phyloP scores from a whole-genome alignment of 768 basidiomycete species.

The Pisolithus sp. region DNA sequence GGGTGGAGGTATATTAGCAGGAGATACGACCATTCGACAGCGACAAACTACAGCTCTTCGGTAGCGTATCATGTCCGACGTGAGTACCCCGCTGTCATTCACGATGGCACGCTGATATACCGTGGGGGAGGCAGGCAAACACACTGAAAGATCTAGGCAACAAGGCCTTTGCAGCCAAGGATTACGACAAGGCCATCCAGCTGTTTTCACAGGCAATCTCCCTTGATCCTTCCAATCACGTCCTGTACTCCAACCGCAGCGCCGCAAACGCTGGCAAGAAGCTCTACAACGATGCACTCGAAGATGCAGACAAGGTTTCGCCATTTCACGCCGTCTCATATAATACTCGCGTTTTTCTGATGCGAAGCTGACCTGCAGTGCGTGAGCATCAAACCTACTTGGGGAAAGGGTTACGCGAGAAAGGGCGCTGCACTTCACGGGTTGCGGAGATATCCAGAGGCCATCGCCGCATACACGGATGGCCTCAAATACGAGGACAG shows the following conservation, averaged over 20 bases:
- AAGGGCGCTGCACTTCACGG: constrained; percentile 94
- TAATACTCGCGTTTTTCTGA: neutral
- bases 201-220: constrained; percentile 78
- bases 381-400: constrained; percentile 68
- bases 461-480: constrained; percentile 74
- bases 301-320: constrained; percentile 83
- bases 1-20: constrained; percentile 16
- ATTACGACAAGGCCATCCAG: constrained; percentile 84
- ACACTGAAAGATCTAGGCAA: constrained; percentile 89
- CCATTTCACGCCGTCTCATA: neutral
- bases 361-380: constrained; percentile 42
- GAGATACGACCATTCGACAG: no score
- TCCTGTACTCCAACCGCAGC: constrained; percentile 89
- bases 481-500: constrained; percentile 81
- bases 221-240: constrained; percentile 77
- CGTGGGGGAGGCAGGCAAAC: constrained; percentile 32
- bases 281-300: constrained; percentile 66
- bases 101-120: constrained; percentile 14
- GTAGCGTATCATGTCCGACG: constrained; percentile 26
- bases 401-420: constrained; percentile 87
- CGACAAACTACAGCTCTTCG: no score
- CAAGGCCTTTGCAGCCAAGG: constrained; percentile 90
- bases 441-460: constrained; percentile 68
- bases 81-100: constrained; percentile 14
- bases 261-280: constrained; percentile 86